Conservation (phyloP, 2,329 filamentous ascomycete species). For the Septoria linicola region DNA sequence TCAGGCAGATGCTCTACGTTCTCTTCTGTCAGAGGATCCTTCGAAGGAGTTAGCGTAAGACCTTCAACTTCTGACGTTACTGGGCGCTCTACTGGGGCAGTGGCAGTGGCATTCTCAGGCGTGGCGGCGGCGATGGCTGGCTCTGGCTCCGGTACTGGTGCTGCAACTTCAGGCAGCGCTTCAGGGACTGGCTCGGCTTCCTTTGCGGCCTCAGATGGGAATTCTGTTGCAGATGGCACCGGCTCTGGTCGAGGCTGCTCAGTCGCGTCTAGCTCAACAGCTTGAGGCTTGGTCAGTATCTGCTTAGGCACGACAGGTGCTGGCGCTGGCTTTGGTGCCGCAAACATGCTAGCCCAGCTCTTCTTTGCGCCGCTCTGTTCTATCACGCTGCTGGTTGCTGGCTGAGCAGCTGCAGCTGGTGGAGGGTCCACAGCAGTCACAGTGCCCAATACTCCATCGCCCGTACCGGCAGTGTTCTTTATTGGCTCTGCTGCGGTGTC, state of each 20-base stretch:
- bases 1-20: constrained; percentile 92
- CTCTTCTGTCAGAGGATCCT: constrained; percentile 82
- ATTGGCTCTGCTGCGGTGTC: constrained; percentile 19
- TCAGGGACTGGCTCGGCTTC: constrained; percentile 19
- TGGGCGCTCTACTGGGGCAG: constrained; percentile 24
- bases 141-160: constrained; percentile 29
- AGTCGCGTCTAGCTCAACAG: constrained; percentile 37
- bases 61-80: constrained; percentile 19
- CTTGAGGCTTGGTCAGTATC: constrained; percentile 25
- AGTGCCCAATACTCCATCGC: constrained; percentile 48
- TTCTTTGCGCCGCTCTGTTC: constrained; percentile 47
- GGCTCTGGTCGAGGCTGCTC: constrained; percentile 29
- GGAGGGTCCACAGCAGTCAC: constrained; percentile 31
- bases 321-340: constrained; percentile 49
- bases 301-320: constrained; percentile 44
- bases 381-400: constrained; percentile 36
- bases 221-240: constrained; percentile 17
- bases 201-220: constrained; percentile 18
- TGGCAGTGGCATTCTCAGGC: constrained; percentile 35
- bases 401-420: constrained; percentile 37
- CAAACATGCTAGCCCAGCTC: constrained; percentile 57
- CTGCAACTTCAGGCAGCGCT: constrained; percentile 33
- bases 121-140: neutral
- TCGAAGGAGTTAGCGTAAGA: constrained; percentile 60
- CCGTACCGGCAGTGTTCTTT: constrained; percentile 26